Evolutionary conservation across 805 yeast genomes (phyloP).

Genomic region (Brettanomyces custersianus): DNA sequence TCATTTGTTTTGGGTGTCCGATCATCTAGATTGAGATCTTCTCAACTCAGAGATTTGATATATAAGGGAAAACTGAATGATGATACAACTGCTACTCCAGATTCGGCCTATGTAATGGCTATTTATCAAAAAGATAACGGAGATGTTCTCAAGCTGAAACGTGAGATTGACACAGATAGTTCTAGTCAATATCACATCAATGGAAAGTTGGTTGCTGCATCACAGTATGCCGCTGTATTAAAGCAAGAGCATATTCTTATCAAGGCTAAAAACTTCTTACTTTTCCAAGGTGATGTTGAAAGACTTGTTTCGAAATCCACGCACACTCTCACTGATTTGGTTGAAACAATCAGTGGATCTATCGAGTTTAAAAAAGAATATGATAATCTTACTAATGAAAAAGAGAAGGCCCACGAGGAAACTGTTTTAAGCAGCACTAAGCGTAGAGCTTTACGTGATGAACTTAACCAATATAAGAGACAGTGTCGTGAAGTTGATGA

Average conservation of each 20-base stretch:
- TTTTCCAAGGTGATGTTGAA: slow-evolving; percentile 96
- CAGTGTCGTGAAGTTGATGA: slow-evolving; percentile 65
- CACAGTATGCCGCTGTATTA: slow-evolving; percentile 56
- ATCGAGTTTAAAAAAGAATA: slow-evolving; percentile 58
- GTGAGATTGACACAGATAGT: slow-evolving; percentile 53
- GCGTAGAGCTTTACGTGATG: slow-evolving; percentile 62
- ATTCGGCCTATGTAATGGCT: slow-evolving; percentile 68
- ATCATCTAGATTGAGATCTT: slow-evolving; percentile 67
- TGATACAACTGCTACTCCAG: slow-evolving; percentile 25
- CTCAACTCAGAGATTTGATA: slow-evolving; percentile 63
- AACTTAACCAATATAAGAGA: slow-evolving; percentile 67
- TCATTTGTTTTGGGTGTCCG: slow-evolving; percentile 86
- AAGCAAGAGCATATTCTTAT: slow-evolving; percentile 75
- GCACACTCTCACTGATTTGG: slow-evolving; percentile 55
- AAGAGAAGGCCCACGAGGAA: slow-evolving; percentile 54
- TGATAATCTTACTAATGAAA: slow-evolving; percentile 52
- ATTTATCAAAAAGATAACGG: slow-evolving; percentile 60
- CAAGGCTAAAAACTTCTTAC: slow-evolving; percentile 85
- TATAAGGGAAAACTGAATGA: slow-evolving; percentile 56
- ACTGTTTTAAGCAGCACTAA: slow-evolving; percentile 58
- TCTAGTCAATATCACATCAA: slow-evolving; percentile 62
- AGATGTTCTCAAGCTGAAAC: slow-evolving; percentile 47
- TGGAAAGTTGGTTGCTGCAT: slow-evolving; percentile 48
- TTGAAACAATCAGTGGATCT: slow-evolving; percentile 84
- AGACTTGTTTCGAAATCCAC: slow-evolving; percentile 85